Percentiles rank a stretch among this genome's conserved stretches.
These are phyloP conservation scores for Phialemoniopsis sp. DNA, from an alignment of 2,329 filamentous ascomycete species.

Conservation along the genomic window DNA sequence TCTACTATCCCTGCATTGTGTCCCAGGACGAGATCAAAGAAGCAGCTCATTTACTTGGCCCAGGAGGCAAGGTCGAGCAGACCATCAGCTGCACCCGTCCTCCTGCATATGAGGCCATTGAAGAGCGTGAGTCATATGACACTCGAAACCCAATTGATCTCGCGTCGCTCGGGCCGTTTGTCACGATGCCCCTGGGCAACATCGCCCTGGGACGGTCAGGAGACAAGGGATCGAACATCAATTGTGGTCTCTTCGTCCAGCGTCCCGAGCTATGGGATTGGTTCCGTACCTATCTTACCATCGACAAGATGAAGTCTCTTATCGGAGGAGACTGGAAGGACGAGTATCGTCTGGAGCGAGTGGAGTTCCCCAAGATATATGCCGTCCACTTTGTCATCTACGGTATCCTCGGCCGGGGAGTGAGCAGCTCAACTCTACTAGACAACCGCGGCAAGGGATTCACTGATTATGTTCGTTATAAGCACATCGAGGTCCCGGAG, in stretches of 20 bases:
- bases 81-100: constrained; percentile 15
- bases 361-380: constrained; percentile 35
- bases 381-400: constrained; percentile 48
- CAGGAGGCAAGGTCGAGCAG: constrained; percentile 1
- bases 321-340: constrained; percentile 25
- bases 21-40: constrained; percentile 16
- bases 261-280: constrained; percentile 31
- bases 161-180: constrained; percentile 25
- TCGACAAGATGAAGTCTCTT: constrained; percentile 18
- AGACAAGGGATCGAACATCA: constrained; percentile 27
- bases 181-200: constrained; percentile 21
- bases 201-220: constrained; percentile 22
- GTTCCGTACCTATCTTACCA: constrained; percentile 29
- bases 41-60: too few relatives aligned
- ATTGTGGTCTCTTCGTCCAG: constrained; percentile 28
- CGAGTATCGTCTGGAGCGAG: constrained; percentile 35
- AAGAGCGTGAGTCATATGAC: constrained; percentile 1
- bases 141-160: constrained; percentile 1
- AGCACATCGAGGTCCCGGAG: constrained; percentile 30
- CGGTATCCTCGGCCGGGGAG: constrained; percentile 35
- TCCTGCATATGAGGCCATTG: constrained; percentile 16
- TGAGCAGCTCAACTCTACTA: constrained; percentile 41
- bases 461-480: constrained; percentile 40
- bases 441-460: constrained; percentile 49
- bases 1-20: constrained; percentile 32